Conservation (phyloP, 768 basidiomycete species). For the Tremella yokohamensis region DNA sequence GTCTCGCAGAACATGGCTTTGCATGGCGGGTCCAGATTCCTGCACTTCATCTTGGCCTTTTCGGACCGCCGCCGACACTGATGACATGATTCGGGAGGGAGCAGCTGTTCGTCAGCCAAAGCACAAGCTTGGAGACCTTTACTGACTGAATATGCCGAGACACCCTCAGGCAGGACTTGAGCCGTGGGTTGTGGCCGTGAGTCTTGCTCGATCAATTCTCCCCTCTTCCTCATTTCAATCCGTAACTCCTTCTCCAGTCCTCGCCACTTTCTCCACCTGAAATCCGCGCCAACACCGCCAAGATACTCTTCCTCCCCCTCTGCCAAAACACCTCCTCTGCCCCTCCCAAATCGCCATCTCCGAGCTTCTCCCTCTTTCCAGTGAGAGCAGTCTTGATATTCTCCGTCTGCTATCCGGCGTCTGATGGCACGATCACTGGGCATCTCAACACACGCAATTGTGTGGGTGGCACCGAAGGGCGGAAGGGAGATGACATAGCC, state of each 20-base stretch:
- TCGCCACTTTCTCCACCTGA: conserved; percentile 36
- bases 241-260: conserved; percentile 27
- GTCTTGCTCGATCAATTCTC: conserved; percentile 23
- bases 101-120: conserved; percentile 23
- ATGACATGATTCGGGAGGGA: conserved; percentile 44
- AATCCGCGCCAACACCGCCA: conserved; percentile 29
- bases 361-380: conserved; percentile 30
- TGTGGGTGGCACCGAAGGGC: conserved; percentile 17
- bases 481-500: conserved; percentile 34
- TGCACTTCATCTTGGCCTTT: conserved; percentile 45
- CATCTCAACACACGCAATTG: conserved; percentile 40
- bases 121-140: background rate
- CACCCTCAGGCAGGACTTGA: conserved; percentile 8
- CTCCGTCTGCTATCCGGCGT: conserved; percentile 33
- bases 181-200: background rate
- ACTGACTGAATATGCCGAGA: conserved; percentile 37
- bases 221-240: conserved; percentile 25
- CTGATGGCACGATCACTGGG: conserved; percentile 28
- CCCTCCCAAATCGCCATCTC: conserved; percentile 28
- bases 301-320: conserved; percentile 10
- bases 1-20: conserved; percentile 36
- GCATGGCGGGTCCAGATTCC: conserved; percentile 38
- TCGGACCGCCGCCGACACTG: conserved; percentile 42
- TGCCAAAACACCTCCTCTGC: conserved; percentile 17
- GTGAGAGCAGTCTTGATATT: conserved; percentile 29